Evolutionary conservation across 2,329 filamentous ascomycete species (phyloP), one percentile per base, ranked within the genome.

Genomic region (Parascedosporium putredinis): DNA sequence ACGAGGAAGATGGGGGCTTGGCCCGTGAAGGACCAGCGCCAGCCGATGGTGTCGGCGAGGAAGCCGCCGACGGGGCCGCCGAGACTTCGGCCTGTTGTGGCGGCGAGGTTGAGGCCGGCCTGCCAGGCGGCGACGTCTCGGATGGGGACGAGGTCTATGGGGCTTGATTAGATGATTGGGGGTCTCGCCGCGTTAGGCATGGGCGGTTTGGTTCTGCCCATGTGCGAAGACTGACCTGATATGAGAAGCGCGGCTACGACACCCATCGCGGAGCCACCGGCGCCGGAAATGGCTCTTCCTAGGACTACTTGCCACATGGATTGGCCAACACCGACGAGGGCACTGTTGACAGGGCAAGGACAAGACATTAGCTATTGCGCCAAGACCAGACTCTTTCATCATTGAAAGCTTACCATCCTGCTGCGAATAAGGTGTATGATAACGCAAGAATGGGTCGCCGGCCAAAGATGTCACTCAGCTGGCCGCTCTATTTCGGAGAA

Each of bases 11-110:
- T 59, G 0, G 81, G 81, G 0, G 81, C 75, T 56, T 84, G 81
- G 2, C 81, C 64, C 3, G 81, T 58, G 52, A 84, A 85, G 50
- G 78, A 82, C 74, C 77, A 83, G 20, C 83, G 70, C 83, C 83
- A 86, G 8, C 83, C 82, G 20, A 86, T 69, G 2, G 65, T 68
- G 55, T 85, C 80, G 22, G 79, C 79, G 9, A 86, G 73, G 29
- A 76, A 72, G 2, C 82, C 82, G 3, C 83, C 83, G 7, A 75
- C 57, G 1, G 74, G 75, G 0, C 74, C 75, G 2, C 75, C 75
- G 0, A 77, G 56, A 42, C 72, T 75, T 31, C 75, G 65, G 2
- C 74, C 75, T 2, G 68, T 65, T 0, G 75, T 77, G 9, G 72
- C 68, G 9, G 72, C 68, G 0, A 78, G 65, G 40, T 78, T 78